phyloP scores from a whole-genome alignment of 106 monocot species.

The Acanthochlamys bracteata region DNA sequence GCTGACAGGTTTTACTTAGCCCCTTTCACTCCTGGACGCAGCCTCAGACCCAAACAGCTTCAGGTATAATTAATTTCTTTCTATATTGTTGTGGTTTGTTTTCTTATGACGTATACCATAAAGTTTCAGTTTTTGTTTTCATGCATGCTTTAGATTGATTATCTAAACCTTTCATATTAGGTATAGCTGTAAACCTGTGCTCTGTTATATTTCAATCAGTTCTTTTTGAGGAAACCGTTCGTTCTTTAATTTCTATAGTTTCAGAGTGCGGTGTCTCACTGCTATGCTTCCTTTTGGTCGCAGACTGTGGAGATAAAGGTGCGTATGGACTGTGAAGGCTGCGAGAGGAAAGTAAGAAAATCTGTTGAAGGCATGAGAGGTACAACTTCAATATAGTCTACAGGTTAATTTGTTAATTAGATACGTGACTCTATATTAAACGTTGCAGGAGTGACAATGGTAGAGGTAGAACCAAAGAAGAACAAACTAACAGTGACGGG shows the following conservation, averaged over 20 bases:
- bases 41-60: neutral
- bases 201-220: too few species aligned
- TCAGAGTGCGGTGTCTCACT: neutral
- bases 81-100: too few species aligned
- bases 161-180: too few species aligned
- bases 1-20: neutral
- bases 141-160: too few species aligned
- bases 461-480: conserved; percentile 3
- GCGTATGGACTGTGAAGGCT: conserved; percentile 13
- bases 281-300: neutral
- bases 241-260: too few species aligned
- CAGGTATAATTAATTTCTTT: neutral
- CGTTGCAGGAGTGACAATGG: conserved; percentile 7
- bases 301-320: conserved; percentile 11
- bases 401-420: neutral
- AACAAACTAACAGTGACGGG: conserved; percentile 9
- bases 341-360: conserved; percentile 9
- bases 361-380: conserved; percentile 5
- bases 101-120: too few species aligned
- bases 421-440: neutral
- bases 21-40: neutral
- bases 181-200: too few species aligned
- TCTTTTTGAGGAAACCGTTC: too few species aligned
- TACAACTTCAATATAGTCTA: neutral
- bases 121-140: too few species aligned